Conservation (phyloP, 75 land plant genomes). For the Picea glauca region DNA sequence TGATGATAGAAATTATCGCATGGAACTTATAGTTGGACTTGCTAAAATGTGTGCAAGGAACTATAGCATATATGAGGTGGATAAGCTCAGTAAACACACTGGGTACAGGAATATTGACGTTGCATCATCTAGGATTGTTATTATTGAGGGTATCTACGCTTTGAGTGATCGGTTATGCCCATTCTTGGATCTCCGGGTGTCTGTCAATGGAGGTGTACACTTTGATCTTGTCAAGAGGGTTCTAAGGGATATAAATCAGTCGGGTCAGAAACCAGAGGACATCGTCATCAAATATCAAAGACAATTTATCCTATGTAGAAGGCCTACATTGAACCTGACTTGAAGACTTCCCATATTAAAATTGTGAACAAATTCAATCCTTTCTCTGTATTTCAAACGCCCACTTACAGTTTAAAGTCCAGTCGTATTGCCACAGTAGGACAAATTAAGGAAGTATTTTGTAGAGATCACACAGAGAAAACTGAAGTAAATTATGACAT, state of each 20-base stretch:
- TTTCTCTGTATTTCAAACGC: conserved; percentile 37
- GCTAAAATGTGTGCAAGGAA: too few relatives aligned
- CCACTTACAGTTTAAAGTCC: conserved; percentile 40
- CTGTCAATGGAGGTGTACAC: conserved; percentile 37
- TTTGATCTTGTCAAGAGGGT: conserved; percentile 46
- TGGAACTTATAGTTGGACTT: too few relatives aligned
- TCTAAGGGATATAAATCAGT: conserved; percentile 30
- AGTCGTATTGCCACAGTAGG: conserved; percentile 17
- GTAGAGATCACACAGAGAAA: conserved; percentile 14
- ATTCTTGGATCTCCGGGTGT: conserved; percentile 30
- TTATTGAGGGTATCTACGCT: conserved; percentile 39
- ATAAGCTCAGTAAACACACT: conserved; percentile 13
- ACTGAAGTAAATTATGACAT: conserved; percentile 35
- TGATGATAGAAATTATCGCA: too few relatives aligned
- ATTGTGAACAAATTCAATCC: conserved; percentile 41
- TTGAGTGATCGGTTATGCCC: conserved; percentile 31
- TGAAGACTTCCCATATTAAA: conserved; percentile 33
- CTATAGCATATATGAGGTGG: too few relatives aligned
- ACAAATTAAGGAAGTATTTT: conserved; percentile 26
- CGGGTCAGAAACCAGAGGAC: conserved; percentile 33
- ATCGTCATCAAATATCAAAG: conserved; percentile 35
- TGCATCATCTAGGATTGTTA: conserved; percentile 28
- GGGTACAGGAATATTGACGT: conserved; percentile 25
- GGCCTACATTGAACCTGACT: conserved; percentile 29
- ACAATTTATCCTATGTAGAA: conserved; percentile 37